These are phyloP conservation scores for Craspedostauros australis DNA, from an alignment of 108 stramenopile species.

Conservation along the genomic window DNA sequence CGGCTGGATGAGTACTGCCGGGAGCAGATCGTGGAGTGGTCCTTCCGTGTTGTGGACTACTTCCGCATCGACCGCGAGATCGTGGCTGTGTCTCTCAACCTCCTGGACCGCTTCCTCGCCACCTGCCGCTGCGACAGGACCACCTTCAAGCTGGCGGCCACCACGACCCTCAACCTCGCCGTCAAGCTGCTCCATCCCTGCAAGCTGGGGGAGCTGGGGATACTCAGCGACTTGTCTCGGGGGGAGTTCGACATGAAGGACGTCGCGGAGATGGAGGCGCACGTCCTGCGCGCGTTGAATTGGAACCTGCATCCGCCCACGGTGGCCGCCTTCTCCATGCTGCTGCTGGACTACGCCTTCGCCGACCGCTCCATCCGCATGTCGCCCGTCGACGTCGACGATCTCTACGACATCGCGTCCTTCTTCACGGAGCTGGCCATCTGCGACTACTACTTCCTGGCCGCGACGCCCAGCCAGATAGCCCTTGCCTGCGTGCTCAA, in stretches of 20 bases:
- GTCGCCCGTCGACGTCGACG: conserved; percentile 32
- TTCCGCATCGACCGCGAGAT: conserved; percentile 63
- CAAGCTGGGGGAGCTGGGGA: conserved; percentile 51
- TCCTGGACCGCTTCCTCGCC: conserved; percentile 60
- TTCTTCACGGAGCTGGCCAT: conserved; percentile 58
- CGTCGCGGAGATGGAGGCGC: conserved; percentile 45
- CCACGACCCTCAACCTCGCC: conserved; percentile 47
- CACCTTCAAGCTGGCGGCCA: conserved; percentile 59
- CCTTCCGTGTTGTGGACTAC: conserved; percentile 67
- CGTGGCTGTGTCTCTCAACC: conserved; percentile 38
- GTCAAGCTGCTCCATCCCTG: conserved; percentile 60
- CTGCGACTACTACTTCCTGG: conserved; percentile 62
- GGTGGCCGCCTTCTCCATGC: conserved; percentile 27
- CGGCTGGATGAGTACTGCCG: conserved; percentile 60
- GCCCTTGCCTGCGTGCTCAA: conserved; percentile 67
- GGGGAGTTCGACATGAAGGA: conserved; percentile 63
- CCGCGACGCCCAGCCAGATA: conserved; percentile 28
- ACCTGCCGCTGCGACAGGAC: conserved; percentile 42
- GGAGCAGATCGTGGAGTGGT: conserved; percentile 67
- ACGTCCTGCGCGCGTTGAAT: conserved; percentile 29
- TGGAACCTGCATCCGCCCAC: conserved; percentile 58
- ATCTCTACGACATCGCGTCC: conserved; percentile 48
- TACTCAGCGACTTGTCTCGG: conserved; percentile 50
- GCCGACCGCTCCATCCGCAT: conserved; percentile 16
- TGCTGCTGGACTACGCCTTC: conserved; percentile 36